Percentiles rank a stretch among this genome's conserved stretches.
These are phyloP conservation scores for Diversispora epigaea DNA, from an alignment of 192 early-diverging fungal genomes.

Conservation along the genomic window DNA sequence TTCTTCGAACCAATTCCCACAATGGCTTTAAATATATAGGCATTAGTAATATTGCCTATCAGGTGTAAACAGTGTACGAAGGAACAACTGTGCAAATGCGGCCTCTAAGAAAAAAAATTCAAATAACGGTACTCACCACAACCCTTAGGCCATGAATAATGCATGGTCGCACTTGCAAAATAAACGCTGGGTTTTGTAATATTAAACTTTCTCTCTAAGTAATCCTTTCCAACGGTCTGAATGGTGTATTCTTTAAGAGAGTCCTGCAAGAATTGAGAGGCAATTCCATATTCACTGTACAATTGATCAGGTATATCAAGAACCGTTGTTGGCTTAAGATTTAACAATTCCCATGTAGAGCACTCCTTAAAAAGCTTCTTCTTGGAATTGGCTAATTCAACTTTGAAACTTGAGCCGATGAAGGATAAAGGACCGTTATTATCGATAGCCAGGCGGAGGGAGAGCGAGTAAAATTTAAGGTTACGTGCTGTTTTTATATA, in stretches of 20 bases:
- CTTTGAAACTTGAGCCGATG: not conserved
- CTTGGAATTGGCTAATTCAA: not conserved
- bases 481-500: conserved; percentile 15
- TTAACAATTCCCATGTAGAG: not conserved
- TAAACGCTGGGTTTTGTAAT: not conserved
- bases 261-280: not conserved
- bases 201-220: not conserved
- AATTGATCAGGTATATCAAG: not conserved
- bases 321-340: not conserved
- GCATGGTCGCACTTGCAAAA: not conserved
- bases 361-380: not conserved
- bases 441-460: not conserved
- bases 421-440: not conserved
- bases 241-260: not conserved
- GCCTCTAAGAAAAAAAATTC: no score
- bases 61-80: no score
- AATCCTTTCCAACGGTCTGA: not conserved
- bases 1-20: no score
- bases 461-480: not conserved
- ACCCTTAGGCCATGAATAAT: conserved; percentile 12
- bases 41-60: no score
- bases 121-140: no score
- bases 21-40: no score
- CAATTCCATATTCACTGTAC: not conserved
- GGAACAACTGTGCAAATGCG: no score